Evolutionary conservation across 148 eudicot genomes (phyloP).

Genomic region (Rhododendron simsii): DNA sequence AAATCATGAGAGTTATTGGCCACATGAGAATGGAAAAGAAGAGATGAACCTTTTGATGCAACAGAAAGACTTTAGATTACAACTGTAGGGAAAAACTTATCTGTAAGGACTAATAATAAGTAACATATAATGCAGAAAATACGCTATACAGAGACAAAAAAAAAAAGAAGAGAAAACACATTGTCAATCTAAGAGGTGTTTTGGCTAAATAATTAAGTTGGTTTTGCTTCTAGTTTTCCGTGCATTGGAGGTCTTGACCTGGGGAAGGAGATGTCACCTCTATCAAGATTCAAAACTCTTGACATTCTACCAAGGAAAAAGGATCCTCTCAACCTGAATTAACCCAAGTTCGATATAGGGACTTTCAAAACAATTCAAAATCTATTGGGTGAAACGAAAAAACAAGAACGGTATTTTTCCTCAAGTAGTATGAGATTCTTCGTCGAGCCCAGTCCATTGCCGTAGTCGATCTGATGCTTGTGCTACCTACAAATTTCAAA

Average conservation of each 20-base stretch:
- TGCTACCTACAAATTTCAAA: slow-evolving; percentile 43
- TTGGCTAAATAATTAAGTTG: neutral
- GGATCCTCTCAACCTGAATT: neutral
- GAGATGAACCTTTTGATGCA: neutral
- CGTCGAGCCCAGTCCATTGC: slow-evolving; percentile 43
- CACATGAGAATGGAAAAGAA: neutral
- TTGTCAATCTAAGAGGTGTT: neutral
- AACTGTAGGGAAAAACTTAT: neutral
- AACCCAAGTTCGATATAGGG: neutral
- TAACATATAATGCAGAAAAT: too few relatives aligned
- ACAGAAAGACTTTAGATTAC: neutral
- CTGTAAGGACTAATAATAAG: neutral
- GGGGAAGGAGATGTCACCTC: neutral
- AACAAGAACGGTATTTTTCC: neutral
- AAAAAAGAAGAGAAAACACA: neutral
- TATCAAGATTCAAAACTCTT: too few relatives aligned
- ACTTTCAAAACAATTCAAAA: neutral
- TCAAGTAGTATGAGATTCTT: slow-evolving; percentile 11
- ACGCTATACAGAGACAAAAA: neutral
- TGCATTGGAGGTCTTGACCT: neutral
- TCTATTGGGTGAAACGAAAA: neutral
- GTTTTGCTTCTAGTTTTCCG: neutral
- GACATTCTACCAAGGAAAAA: neutral
- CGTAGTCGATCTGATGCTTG: slow-evolving; percentile 60
- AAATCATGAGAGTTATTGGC: neutral